These are phyloP conservation scores for Dioszegia aurantiaca DNA, from an alignment of 768 basidiomycete genomes.

Conservation along the genomic window DNA sequence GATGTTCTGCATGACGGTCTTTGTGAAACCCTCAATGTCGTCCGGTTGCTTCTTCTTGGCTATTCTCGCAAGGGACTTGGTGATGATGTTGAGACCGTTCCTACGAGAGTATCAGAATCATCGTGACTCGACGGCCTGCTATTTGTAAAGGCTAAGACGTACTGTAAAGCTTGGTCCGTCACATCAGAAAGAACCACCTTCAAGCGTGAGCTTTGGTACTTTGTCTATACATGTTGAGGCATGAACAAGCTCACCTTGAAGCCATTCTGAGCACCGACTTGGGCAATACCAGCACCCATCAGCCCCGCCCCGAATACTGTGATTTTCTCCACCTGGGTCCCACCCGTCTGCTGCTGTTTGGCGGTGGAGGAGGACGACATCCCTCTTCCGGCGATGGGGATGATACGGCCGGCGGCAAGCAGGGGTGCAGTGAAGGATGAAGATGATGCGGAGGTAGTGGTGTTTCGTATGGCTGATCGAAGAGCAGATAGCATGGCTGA, in stretches of 20 bases:
- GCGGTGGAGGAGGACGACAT: slow-evolving; percentile 4
- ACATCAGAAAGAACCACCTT: slow-evolving; percentile 53
- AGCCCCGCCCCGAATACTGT: slow-evolving; percentile 55
- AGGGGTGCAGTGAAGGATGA: neutral
- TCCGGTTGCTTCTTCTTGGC: slow-evolving; percentile 51
- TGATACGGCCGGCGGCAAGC: slow-evolving; percentile 7
- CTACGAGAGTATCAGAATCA: too few species aligned
- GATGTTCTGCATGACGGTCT: slow-evolving; percentile 49
- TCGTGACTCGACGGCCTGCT: too few species aligned
- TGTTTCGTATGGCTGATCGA: slow-evolving; percentile 6
- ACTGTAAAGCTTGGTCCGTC: slow-evolving; percentile 50
- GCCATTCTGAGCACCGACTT: slow-evolving; percentile 54
- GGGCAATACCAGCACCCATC: slow-evolving; percentile 56
- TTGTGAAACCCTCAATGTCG: slow-evolving; percentile 42
- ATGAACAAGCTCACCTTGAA: slow-evolving; percentile 46
- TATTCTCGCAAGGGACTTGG: slow-evolving; percentile 53
- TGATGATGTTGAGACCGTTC: slow-evolving; percentile 53
- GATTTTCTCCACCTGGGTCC: slow-evolving; percentile 41
- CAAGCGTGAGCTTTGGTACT: slow-evolving; percentile 3
- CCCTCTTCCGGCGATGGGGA: neutral
- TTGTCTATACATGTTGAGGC: neutral
- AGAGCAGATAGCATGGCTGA: slow-evolving; percentile 17
- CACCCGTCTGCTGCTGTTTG: neutral
- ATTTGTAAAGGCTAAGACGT: slow-evolving; percentile 8
- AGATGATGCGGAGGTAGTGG: slow-evolving; percentile 1